A percentile compares a stretch with the other conserved stretches of the same genome.
Conservation (phyloP, 495 filamentous ascomycete genomes). For the Penicillium ochrochloron region DNA sequence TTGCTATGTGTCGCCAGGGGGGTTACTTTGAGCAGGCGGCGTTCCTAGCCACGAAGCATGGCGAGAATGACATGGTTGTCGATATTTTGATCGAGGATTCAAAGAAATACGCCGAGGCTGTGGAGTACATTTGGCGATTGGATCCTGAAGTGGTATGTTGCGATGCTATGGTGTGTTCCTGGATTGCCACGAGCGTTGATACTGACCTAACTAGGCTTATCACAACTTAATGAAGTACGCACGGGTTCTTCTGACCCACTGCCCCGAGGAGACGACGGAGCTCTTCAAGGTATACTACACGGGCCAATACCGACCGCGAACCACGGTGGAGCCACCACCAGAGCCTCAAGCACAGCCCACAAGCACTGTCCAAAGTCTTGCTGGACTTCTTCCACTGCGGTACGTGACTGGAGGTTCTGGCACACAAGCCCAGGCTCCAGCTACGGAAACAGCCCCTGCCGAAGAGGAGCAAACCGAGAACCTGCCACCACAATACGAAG, state of each 20-base stretch:
- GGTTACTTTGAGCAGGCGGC: constrained; percentile 98
- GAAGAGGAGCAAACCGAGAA: constrained; percentile 34
- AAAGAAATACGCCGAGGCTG: constrained; percentile 81
- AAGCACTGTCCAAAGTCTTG: constrained; percentile 79
- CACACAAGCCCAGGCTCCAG: constrained; percentile 47
- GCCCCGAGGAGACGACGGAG: constrained; percentile 75
- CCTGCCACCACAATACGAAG: constrained; percentile 39
- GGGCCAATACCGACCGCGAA: constrained; percentile 75
- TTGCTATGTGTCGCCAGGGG: constrained; percentile 95
- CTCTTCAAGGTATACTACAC: constrained; percentile 94
- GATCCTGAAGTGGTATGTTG: constrained; percentile 80
- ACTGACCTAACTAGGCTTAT: constrained; percentile 64
- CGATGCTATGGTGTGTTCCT: not conserved
- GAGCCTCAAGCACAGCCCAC: constrained; percentile 60
- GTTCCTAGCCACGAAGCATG: constrained; percentile 91
- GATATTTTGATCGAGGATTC: constrained; percentile 96
- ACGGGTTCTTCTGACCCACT: constrained; percentile 83
- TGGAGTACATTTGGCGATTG: constrained; percentile 87
- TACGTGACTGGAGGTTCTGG: constrained; percentile 71
- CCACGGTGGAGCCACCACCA: constrained; percentile 58
- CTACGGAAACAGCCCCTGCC: constrained; percentile 31
- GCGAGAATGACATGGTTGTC: constrained; percentile 90
- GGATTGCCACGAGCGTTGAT: not conserved
- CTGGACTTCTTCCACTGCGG: constrained; percentile 80
- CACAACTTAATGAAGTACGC: constrained; percentile 94